Evolutionary conservation across 2,329 filamentous ascomycete species (phyloP), one percentile per base, ranked within the genome.

Genomic region (Microthyrium microscopicum): DNA sequence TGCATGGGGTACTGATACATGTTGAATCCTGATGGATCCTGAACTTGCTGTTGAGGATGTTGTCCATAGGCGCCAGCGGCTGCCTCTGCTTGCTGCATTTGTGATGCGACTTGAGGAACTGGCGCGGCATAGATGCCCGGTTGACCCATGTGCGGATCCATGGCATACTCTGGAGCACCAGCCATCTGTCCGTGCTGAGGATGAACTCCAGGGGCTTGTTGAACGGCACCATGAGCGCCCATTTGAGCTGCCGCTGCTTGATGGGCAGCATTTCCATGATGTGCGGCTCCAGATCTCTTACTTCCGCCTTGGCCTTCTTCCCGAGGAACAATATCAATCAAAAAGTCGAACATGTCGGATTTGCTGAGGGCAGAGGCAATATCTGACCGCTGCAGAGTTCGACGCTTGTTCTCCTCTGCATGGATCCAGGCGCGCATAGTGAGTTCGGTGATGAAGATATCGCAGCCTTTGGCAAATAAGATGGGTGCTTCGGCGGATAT

Each of bases 381-480:
- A 50, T 98, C 89, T 37, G 83, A 93, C 32, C 89, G 74, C 57
- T 98, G 89, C 26, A 98, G 64, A 2, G 89, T 98, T 27, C 89
- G 76, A 20, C 89, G 73, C 65, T 98, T 98, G 62, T 98, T 98
- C 58, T 98, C 89, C 53, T 98, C 89, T 12, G 89, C 89, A 48
- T 98, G 89, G 42, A 98, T 98, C 89, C 89, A 98, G 29, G 89
- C 89, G 42, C 89, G 82, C 89, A 98, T 98, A 5, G 89, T 98
- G 40, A 98, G 66, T 58, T 98, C 89, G 1, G 85, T 94, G 51
- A 98, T 98, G 61, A 98, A 98, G 51, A 95, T 94, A 52, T 98
- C 89, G 57, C 89, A 95, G 24, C 87, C 89, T 58, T 98, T 98
- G 33, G 89, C 89, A 49, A 98, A 98, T 11, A 98, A 66, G 45